Evolutionary conservation across 1,139 yeast species (phyloP).

Genomic region (Pichia inconspicua): DNA sequence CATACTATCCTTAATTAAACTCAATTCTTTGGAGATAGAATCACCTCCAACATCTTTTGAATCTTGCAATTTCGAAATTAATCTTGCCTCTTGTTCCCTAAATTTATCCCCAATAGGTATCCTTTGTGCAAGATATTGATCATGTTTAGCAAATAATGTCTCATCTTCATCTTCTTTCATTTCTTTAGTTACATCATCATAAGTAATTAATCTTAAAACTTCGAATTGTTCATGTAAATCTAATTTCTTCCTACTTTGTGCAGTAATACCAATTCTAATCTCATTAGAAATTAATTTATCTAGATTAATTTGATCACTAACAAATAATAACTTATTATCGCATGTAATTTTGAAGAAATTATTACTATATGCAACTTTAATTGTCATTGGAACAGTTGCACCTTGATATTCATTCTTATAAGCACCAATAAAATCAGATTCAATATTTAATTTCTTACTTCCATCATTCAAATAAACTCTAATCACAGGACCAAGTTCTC

Average conservation of each 20-base stretch:
- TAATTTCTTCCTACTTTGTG: slow-evolving; percentile 33
- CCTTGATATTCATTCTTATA: slow-evolving; percentile 41
- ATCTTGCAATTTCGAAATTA: slow-evolving; percentile 11
- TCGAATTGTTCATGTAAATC: slow-evolving; percentile 47
- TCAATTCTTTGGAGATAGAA: neutral
- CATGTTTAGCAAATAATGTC: slow-evolving; percentile 22
- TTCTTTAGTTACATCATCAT: slow-evolving; percentile 46
- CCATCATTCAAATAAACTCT: slow-evolving; percentile 57
- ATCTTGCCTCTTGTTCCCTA: slow-evolving; percentile 10
- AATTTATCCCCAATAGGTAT: slow-evolving; percentile 1
- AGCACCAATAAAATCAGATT: slow-evolving; percentile 26
- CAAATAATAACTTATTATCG: slow-evolving; percentile 64
- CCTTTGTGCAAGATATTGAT: slow-evolving; percentile 3
- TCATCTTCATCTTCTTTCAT: slow-evolving; percentile 19
- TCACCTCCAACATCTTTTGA: neutral
- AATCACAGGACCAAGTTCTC: slow-evolving; percentile 36
- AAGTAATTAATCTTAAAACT: slow-evolving; percentile 47
- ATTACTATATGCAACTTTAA: slow-evolving; percentile 52
- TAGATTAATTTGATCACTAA: slow-evolving; percentile 45
- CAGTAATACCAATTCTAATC: slow-evolving; percentile 47
- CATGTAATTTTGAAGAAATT: slow-evolving; percentile 50
- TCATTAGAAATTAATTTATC: slow-evolving; percentile 27
- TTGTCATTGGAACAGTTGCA: slow-evolving; percentile 59
- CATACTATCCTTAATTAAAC: slow-evolving; percentile 2
- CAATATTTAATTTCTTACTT: slow-evolving; percentile 31